Evolutionary conservation across 192 early-diverging fungal genomes (phyloP), one percentile per base, ranked within the genome.

Genomic region (Backusella liffmaniae): DNA sequence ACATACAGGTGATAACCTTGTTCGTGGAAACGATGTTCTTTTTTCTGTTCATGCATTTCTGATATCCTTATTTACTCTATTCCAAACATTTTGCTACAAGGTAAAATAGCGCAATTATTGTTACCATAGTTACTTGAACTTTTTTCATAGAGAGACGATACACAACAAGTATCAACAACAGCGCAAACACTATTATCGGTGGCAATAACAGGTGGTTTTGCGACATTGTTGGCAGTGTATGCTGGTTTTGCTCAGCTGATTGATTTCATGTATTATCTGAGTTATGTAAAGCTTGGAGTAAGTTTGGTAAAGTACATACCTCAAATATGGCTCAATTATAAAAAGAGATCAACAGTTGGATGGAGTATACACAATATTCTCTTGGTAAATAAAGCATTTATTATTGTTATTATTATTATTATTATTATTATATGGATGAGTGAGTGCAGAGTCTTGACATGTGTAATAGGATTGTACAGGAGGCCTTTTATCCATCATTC

Each of bases 361-460:
- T 98, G 96, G 96, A 93, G 91, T 66, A 95, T 97, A 62, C 88
- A 91, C 62, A 96, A 95, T 70, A 96, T 97, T 70, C 53, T 97
- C 6, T 83, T 97, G 59, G 82, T 83, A 77, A 72, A 42, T 26
- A 39, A 12, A 39, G 37, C 37, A 39, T 26, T 3, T 37, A 36
- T 30, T 53, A 53, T 39, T 39, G n/a, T n/a, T n/a, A n/a, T 26
- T 26, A 26, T 26, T 26, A 26, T 3, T 37, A 36, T 30, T 53
- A 53, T 41, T 41, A 7, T 41, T 41, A 41, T 41, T 41, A 41
- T 41, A 41, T 32, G 30, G 30, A 32, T 3, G 32, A 32, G 32
- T 32, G 32, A 32, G n/a, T 53, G 16, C 18, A n/a, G 21, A 1
- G 16, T 53, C 13, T 32, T 32, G 35, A 37, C 4, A 36, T 18